Base-by-base conservation (phyloP, 257 asterid genomes). In the Nicotiana tomentosiformis region DNA sequence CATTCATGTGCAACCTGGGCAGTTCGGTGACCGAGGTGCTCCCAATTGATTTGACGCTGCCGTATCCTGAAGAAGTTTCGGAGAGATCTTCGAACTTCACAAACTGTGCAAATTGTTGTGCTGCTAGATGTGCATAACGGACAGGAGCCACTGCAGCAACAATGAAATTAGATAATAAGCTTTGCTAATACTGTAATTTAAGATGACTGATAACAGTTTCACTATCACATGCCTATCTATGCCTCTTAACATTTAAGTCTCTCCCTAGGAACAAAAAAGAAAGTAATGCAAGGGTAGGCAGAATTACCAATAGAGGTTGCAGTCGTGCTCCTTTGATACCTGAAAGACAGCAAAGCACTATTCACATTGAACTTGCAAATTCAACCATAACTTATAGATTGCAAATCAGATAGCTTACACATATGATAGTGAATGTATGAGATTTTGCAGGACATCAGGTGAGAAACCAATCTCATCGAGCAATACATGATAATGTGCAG, bases 401-500 rank as follows among this genome's bases (percentile, higher is more conserved):
- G 39, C 17, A 10, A 32, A 60, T 60, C 30, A 49, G 72, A 74
- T 87, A 82, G 82, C 97, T 91, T 94, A 95, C 99, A 93, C 97
- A 32, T 94, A 94, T 80, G 98, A 91, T 35, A 94, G 90, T 57
- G 97, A 91, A 86, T 91, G 98, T 82, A 95, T 90, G 85, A 95
- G 89, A 77, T 92, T 90, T 87, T 95, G 99, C 77, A 95, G 88
- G 81, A 82, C 89, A 84, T 93, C 95, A 12, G 99, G 96, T 82
- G 99, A 89, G 94, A 95, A 95, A 85, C 98, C 98, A 76, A 94
- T 95, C 88, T 95, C 99, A 85, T 95, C 97, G 26, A 91, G 88
- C 91, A 95, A 87, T 57, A 94, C 94, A 62, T 94, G 99, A 87
- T 95, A 95, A 84, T 95, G 99, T 66, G 91, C 92, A 53, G 99